Evolutionary conservation across 2,329 filamentous ascomycete genomes (phyloP).

Genomic region (Chaetomiaceae sp.): DNA sequence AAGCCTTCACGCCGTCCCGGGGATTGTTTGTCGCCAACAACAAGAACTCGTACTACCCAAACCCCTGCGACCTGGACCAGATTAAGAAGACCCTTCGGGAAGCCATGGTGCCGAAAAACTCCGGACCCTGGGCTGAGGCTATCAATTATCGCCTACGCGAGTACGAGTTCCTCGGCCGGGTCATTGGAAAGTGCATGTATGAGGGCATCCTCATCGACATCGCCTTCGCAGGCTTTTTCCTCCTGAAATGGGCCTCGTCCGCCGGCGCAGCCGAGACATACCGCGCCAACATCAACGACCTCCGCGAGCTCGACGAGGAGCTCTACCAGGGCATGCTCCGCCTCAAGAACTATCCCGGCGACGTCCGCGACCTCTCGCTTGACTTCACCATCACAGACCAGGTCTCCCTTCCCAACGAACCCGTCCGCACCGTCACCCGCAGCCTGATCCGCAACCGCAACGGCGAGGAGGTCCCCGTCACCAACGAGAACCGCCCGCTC

Average conservation of each 20-base stretch:
- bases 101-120: slow-evolving; percentile 48
- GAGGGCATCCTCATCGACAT: slow-evolving; percentile 94
- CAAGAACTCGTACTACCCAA: slow-evolving; percentile 83
- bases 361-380: slow-evolving; percentile 74
- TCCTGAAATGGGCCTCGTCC: slow-evolving; percentile 82
- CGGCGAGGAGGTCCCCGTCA: slow-evolving; percentile 74
- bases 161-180: slow-evolving; percentile 87
- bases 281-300: slow-evolving; percentile 88
- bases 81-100: slow-evolving; percentile 54
- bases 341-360: slow-evolving; percentile 79
- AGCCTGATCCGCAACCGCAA: slow-evolving; percentile 70
- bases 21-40: slow-evolving; percentile 79
- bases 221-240: slow-evolving; percentile 89
- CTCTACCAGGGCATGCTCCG: slow-evolving; percentile 80
- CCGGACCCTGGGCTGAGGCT: slow-evolving; percentile 51
- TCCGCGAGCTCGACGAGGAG: slow-evolving; percentile 84
- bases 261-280: slow-evolving; percentile 61
- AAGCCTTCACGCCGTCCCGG: slow-evolving; percentile 66
- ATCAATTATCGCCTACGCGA: slow-evolving; percentile 61
- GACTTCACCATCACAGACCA: slow-evolving; percentile 87
- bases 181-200: slow-evolving; percentile 95
- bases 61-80: slow-evolving; percentile 72
- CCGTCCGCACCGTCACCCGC: slow-evolving; percentile 61
- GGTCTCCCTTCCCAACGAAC: slow-evolving; percentile 43
- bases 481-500: slow-evolving; percentile 86